A percentile compares a stretch with the other conserved stretches of the same genome.
Conservation (phyloP, 192 early-diverging fungal species). For the Umbelopsis sp. region DNA sequence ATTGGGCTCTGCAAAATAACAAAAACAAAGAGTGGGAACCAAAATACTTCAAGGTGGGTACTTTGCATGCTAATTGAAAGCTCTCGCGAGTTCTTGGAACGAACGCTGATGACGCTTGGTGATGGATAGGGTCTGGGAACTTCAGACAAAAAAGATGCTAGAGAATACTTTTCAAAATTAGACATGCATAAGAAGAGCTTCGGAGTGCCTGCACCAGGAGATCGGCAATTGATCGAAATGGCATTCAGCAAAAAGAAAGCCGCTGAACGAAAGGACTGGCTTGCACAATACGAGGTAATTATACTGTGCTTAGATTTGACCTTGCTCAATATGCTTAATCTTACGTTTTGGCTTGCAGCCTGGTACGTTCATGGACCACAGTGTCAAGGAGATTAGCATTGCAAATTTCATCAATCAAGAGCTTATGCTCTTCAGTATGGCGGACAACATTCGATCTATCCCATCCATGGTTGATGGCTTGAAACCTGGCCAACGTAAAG, state of each 20-base stretch:
- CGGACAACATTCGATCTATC: conserved; percentile 94
- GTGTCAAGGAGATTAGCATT: conserved; percentile 73
- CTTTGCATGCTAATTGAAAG: not conserved
- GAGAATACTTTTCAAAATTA: conserved; percentile 90
- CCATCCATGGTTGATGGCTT: conserved; percentile 93
- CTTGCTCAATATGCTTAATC: not conserved
- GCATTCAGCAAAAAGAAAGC: conserved; percentile 95
- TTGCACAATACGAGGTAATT: conserved; percentile 65
- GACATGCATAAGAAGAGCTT: conserved; percentile 82
- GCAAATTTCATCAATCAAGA: conserved; percentile 95
- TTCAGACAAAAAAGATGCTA: conserved; percentile 78
- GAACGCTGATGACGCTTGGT: not conserved
- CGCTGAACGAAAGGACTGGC: conserved; percentile 95
- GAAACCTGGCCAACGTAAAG: conserved; percentile 97
- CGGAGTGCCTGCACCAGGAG: conserved; percentile 52
- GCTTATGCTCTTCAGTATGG: conserved; percentile 92
- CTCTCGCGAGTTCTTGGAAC: not conserved
- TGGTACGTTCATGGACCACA: conserved; percentile 90
- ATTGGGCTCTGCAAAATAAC: conserved; percentile 72
- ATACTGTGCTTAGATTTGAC: not conserved
- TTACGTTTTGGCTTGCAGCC: conserved; percentile 50
- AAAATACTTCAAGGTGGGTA: conserved; percentile 88
- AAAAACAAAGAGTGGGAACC: conserved; percentile 78
- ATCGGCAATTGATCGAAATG: conserved; percentile 88
- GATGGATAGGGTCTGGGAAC: conserved; percentile 83